Base-by-base conservation (phyloP, 2,329 filamentous ascomycete genomes). In the Diaporthe longicolla region DNA sequence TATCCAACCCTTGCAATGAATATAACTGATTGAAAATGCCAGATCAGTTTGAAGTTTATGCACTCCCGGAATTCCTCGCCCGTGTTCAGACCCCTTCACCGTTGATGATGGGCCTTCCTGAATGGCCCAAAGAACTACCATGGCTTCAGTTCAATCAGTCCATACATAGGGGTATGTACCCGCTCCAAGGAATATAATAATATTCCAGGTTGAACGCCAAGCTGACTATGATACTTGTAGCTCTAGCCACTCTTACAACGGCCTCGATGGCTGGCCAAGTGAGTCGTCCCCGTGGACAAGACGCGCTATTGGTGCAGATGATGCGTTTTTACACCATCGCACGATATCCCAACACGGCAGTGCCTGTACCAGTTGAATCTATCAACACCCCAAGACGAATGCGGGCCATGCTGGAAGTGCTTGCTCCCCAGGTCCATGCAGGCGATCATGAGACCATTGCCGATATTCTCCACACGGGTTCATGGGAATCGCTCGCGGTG, bases 51-150 rank as follows among this genome's bases (percentile, higher is more conserved):
- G 35, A 29, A 13, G 1, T 13, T 4, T 1, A 13, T 0, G 9
- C 2, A 11, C 48, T 32, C 11, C 35, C 58, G 24, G 35, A 66
- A 4, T 72, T 57, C 26, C 26, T 66, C 0, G 45, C 32, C 13
- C 48, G 48, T 48, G 70, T 72, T 3, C 70, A 66, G 37, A 72
- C 43, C 24, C 70, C 70, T 17, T 66, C 70, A 11, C 37, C 58
- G 3, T 10, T 66, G 11, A 4, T 66, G 26, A 6, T 19, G 1
- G 19, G 0, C 15, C 21, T 32, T 24, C 7, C 43, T 2, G 11
- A 48, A 15, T 72, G 70, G 70, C 50, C 70, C 10, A 32, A 57
- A n/a, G 15, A 32, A 3, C 48, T 72, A 9, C 70, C 70, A 6
- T 72, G 58, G 58, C 24, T 72, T 35, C 19, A 35, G 1, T 71